A percentile compares a stretch with the other conserved stretches of the same genome.
These are phyloP conservation scores for Rhizopogon vinicolor DNA, from an alignment of 768 basidiomycete genomes.

Conservation along the genomic window DNA sequence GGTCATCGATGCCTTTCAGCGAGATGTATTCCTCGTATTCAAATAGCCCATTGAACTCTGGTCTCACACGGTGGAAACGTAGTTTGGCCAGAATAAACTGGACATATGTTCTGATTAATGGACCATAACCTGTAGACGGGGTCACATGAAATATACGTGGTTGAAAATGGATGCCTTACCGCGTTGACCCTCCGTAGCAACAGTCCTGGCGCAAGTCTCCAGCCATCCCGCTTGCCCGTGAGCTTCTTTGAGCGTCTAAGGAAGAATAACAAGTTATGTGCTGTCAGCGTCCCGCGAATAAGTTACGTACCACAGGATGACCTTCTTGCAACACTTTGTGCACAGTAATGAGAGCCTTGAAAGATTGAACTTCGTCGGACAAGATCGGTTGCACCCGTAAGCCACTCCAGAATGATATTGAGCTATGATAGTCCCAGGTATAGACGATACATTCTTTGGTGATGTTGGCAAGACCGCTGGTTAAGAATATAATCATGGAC, in stretches of 20 bases:
- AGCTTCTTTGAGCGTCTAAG: constrained; percentile 91
- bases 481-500: constrained; percentile 8
- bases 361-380: constrained; percentile 96
- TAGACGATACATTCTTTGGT: constrained; percentile 91
- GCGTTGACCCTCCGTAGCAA: constrained; percentile 70
- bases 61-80: constrained; percentile 90
- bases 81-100: constrained; percentile 94
- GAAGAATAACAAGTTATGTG: constrained; percentile 7
- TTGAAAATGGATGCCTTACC: constrained; percentile 40
- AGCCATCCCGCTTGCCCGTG: constrained; percentile 97
- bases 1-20: constrained; percentile 95
- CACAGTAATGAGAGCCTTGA: constrained; percentile 95
- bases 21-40: constrained; percentile 99
- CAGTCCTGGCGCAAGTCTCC: constrained; percentile 92
- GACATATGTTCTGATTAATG: constrained; percentile 93
- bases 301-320: constrained; percentile 71
- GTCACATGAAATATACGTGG: neutral
- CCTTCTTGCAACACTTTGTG: constrained; percentile 99
- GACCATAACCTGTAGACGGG: constrained; percentile 68
- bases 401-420: constrained; percentile 96
- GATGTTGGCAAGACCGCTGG: constrained; percentile 9
- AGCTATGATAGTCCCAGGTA: constrained; percentile 99
- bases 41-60: constrained; percentile 97
- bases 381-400: constrained; percentile 95
- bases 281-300: neutral